Base-by-base conservation (phyloP, 371 early-diverging fungal species). In the Vittaforma corneae region DNA sequence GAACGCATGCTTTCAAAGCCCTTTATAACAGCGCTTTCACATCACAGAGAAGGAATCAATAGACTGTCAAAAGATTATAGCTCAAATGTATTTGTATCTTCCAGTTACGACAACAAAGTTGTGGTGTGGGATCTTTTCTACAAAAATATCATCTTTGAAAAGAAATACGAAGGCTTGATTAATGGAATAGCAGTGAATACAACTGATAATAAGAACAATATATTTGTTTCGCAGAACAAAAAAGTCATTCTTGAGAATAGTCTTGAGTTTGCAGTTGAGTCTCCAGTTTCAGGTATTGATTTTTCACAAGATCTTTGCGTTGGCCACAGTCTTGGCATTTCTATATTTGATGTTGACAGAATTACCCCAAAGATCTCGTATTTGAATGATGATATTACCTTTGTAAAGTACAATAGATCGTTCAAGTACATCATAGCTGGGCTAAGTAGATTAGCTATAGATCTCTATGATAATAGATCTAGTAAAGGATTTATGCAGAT, bases 1-100 rank as follows among this genome's bases (percentile, higher is more conserved):
- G 95, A 95, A 61, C 82, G 93, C 30, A 78, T 98, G 83, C 89
- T 96, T 76, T 89, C 96, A 59, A 95, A 96, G 76, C 99, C 99
- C 9, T 96, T 98, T 76, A 76, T 97, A 14, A 88, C 82, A 1
- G 84, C 90, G 0, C 76, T 96, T 18, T 77, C 80, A 40, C 91
- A 91, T 0, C 95, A 96, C 67, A 83, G 86, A 48, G 97, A 97
- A 65, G 96, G 97, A 60, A 91, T 98, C 9, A 93, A 93, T 73
- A 78, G 85, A 63, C 82, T 98, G 82, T 85, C 86, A 0, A 93
- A 91, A 76, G 87, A 92, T 71, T 87, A 40, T 0, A 88, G 84
- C 73, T 87, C 84, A n/a, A 14, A 40, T 28, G 2, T 50, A 2
- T 61, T 74, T 60, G 34, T 66, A 26, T 57, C 68, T 35, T 29